A percentile compares a stretch with the other conserved stretches of the same genome.
Conservation (phyloP, 352 stramenopile species). For the Phytophthora pluvialis region DNA sequence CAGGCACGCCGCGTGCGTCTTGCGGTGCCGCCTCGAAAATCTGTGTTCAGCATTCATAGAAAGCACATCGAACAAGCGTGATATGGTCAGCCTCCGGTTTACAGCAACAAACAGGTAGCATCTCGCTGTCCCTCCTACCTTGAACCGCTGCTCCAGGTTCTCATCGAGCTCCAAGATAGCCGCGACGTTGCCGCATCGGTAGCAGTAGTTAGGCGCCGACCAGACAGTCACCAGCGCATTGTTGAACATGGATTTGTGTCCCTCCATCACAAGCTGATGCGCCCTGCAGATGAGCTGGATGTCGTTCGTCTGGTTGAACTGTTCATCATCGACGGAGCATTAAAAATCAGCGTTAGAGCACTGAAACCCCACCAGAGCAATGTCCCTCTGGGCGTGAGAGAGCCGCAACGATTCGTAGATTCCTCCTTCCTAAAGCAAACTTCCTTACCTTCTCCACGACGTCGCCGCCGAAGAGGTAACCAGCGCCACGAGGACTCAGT, state of each 20-base stretch:
- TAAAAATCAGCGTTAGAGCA: slow-evolving; percentile 4
- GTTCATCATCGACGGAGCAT: slow-evolving; percentile 6
- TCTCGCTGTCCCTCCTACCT: slow-evolving; percentile 46
- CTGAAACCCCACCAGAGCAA: background rate
- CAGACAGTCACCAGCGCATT: slow-evolving; percentile 98
- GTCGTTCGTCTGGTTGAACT: slow-evolving; percentile 99
- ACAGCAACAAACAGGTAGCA: background rate
- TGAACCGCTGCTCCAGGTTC: slow-evolving; percentile 92
- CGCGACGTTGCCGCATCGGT: slow-evolving; percentile 98
- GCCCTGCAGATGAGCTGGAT: slow-evolving; percentile 97
- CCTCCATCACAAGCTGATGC: slow-evolving; percentile 97
- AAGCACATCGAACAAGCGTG: slow-evolving; percentile 11
- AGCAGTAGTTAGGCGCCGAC: slow-evolving; percentile 99
- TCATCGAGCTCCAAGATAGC: slow-evolving; percentile 99
- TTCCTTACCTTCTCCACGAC: slow-evolving; percentile 93
- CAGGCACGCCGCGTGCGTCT: slow-evolving; percentile 95
- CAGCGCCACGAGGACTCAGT: slow-evolving; percentile 95
- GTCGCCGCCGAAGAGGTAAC: slow-evolving; percentile 98
- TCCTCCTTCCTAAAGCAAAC: background rate
- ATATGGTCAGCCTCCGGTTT: slow-evolving; percentile 22
- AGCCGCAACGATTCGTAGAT: too few relatives aligned
- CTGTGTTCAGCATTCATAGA: slow-evolving; percentile 43
- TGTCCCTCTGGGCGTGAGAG: too few relatives aligned
- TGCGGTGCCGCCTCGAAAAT: slow-evolving; percentile 99
- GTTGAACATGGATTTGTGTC: slow-evolving; percentile 97